Base-by-base conservation (phyloP, 768 basidiomycete genomes). In the Tremella yokohamensis region DNA sequence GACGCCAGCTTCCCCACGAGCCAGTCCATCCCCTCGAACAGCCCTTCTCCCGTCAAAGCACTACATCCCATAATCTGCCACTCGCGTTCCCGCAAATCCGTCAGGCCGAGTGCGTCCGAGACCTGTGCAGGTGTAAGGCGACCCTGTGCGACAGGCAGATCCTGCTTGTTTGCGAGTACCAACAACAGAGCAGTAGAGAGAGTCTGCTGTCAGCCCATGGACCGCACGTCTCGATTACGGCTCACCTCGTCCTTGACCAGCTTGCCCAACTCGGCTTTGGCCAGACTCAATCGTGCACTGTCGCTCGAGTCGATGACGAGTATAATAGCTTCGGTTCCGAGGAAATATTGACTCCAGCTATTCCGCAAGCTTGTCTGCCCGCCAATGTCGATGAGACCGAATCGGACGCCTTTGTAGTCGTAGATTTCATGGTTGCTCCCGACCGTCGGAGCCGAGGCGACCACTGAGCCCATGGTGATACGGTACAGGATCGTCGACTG, bases 351-450 rank as follows among this genome's bases (percentile, higher is more conserved):
- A 13, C 61, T 54, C 76, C 76, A 77, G 19, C 60, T 62, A 6
- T 62, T 58, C 16, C 76, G 55, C 13, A 76, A 54, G 8, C 66
- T 58, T 2, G 74, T 71, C 57, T 77, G 76, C n/a, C 76, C 76
- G 25, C 76, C 76, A 15, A 77, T 73, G 59, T 77, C 76, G 47
- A 75, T 71, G 18, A 77, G 50, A 1, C 70, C 73, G 57, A 77
- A 74, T 49, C 70, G 64, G 40, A 77, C 74, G 49, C 75, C 75
- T 58, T 76, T 75, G 60, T 76, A 76, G 47, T 76, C 73, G 69
- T 76, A 76, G 34, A 69, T 71, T 68, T 76, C 74, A 59, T 73
- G 64, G 40, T 77, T 77, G 44, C 67, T 66, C 22, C 76, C 75
- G 9, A 77, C 76, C 15, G 76, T 77, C 40, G 76, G 75, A 0